phyloP scores from a whole-genome alignment of 257 asterid genomes.

The Solanum paucissectum region DNA sequence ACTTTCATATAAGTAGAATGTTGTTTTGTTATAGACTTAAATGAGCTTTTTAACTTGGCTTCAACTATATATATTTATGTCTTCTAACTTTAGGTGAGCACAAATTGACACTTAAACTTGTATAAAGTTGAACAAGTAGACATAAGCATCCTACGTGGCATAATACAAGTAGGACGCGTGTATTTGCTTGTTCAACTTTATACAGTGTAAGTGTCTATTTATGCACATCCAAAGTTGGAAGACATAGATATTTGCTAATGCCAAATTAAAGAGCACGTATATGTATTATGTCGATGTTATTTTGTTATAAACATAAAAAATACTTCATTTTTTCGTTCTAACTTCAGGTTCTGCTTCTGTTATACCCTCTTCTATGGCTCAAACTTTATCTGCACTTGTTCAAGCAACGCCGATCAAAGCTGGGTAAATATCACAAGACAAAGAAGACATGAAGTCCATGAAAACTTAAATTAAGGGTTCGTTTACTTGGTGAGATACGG shows the following conservation, averaged over 20 bases:
- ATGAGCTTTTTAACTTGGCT: neutral
- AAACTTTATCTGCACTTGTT: slow-evolving; percentile 84
- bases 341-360: slow-evolving; percentile 56
- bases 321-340: neutral
- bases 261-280: neutral
- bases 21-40: neutral
- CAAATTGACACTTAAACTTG: no score
- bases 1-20: no score
- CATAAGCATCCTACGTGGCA: neutral
- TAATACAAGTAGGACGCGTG: neutral
- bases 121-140: neutral
- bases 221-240: neutral
- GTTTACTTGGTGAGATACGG: neutral
- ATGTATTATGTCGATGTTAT: neutral
- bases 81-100: neutral
- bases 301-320: neutral
- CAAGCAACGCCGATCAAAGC: slow-evolving; percentile 75
- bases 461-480: neutral
- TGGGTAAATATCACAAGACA: slow-evolving; percentile 65
- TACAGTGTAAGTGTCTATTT: no score
- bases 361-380: slow-evolving; percentile 83
- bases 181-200: neutral
- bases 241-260: no score
- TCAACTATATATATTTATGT: no score
- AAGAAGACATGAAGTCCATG: neutral